Percentiles rank a stretch among this genome's conserved stretches.
phyloP scores from a whole-genome alignment of 768 basidiomycete genomes.

The Lepiota brunneoincarnata region DNA sequence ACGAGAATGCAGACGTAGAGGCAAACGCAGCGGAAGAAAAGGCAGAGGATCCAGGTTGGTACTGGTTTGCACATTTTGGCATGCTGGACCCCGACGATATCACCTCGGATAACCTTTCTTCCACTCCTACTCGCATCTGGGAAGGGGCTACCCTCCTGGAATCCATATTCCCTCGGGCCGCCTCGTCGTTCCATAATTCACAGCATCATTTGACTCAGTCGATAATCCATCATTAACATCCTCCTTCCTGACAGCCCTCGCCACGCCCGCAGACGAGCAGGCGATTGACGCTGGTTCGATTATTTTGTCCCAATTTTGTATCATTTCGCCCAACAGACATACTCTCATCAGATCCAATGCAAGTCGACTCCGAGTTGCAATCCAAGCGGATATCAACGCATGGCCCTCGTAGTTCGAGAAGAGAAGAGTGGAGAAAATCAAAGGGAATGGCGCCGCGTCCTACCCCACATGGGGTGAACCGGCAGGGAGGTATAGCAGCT shows the following conservation, averaged over 20 bases:
- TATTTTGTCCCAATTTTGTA: not conserved
- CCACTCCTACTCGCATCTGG: constrained; percentile 7
- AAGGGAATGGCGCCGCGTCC: constrained; percentile 66
- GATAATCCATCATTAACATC: constrained; percentile 38
- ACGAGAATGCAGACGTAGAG: constrained; percentile 34
- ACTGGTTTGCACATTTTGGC: constrained; percentile 53
- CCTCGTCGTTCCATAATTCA: constrained; percentile 18
- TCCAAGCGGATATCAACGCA: constrained; percentile 68
- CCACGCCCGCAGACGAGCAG: constrained; percentile 19
- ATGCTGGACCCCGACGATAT: constrained; percentile 58
- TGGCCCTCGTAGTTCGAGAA: constrained; percentile 70
- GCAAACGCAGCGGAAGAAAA: constrained; percentile 35
- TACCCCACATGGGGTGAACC: constrained; percentile 55
- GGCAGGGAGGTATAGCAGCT: constrained; percentile 60
- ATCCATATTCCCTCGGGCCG: constrained; percentile 7
- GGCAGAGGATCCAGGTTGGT: constrained; percentile 61
- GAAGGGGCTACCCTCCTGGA: constrained; percentile 7
- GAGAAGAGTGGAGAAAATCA: constrained; percentile 79
- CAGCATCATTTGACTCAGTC: constrained; percentile 27
- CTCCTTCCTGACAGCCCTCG: constrained; percentile 33
- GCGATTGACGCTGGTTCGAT: constrained; percentile 31
- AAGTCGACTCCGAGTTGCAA: constrained; percentile 40
- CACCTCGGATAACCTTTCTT: constrained; percentile 38
- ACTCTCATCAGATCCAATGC: constrained; percentile 47
- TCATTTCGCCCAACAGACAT: not conserved